A percentile compares a stretch with the other conserved stretches of the same genome.
These are phyloP conservation scores for Eutrema heterophyllum DNA, from an alignment of 345 rosid genomes.

Conservation along the genomic window DNA sequence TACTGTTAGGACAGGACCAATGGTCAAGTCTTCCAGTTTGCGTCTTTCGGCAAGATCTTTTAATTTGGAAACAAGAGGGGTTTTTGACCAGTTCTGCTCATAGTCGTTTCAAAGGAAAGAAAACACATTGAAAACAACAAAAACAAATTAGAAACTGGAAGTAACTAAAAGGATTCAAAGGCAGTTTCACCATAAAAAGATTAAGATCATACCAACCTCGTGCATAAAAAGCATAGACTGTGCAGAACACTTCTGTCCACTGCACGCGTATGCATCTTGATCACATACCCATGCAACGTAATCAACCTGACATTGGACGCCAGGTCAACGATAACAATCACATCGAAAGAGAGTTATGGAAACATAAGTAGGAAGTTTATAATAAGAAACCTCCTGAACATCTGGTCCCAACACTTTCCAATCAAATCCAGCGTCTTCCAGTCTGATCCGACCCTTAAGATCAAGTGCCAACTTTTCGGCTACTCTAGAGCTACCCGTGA, in stretches of 20 bases:
- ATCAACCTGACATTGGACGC: constrained; percentile 58
- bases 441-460: constrained; percentile 76
- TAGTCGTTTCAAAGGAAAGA: neutral
- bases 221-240: constrained; percentile 94
- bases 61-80: constrained; percentile 59
- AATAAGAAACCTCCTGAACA: constrained; percentile 69
- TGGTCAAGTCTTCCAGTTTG: constrained; percentile 79
- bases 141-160: constrained; percentile 1
- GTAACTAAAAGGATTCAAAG: constrained; percentile 2
- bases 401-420: constrained; percentile 99
- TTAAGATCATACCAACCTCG: constrained; percentile 52
- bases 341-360: neutral
- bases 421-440: constrained; percentile 99
- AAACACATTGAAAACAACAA: neutral
- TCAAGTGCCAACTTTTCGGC: constrained; percentile 95
- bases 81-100: constrained; percentile 71
- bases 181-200: neutral
- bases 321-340: neutral
- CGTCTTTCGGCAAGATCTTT: constrained; percentile 84
- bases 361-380: neutral
- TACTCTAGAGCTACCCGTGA: constrained; percentile 95
- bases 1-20: constrained; percentile 97
- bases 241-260: constrained; percentile 98
- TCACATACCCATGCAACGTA: constrained; percentile 97
- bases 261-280: constrained; percentile 98